phyloP scores from a whole-genome alignment of 2,329 filamentous ascomycete genomes.

The Pseudocercospora cruenta region DNA sequence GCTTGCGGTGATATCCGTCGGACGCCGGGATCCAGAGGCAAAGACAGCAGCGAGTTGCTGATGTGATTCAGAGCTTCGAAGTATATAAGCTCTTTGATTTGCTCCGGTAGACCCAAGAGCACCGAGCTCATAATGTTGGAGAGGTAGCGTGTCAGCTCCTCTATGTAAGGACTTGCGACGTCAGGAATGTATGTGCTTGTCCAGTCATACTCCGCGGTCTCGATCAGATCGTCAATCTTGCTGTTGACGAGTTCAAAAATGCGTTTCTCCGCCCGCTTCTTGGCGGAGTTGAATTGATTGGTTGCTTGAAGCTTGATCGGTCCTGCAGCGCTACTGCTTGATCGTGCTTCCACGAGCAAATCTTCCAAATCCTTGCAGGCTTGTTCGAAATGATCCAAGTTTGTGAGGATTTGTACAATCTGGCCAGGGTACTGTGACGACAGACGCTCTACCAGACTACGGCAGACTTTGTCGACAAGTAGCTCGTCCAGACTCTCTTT shows the following conservation, averaged over 20 bases:
- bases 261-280: conserved; percentile 94
- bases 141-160: conserved; percentile 88
- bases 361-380: conserved; percentile 89
- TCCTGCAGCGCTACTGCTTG: conserved; percentile 77
- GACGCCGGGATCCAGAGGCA: conserved; percentile 78
- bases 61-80: conserved; percentile 94
- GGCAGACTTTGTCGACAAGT: conserved; percentile 89
- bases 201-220: conserved; percentile 98
- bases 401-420: conserved; percentile 97
- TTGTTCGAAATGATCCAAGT: conserved; percentile 93
- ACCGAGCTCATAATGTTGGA: conserved; percentile 97
- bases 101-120: conserved; percentile 84
- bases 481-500: conserved; percentile 89
- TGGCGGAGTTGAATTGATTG: conserved; percentile 81
- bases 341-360: conserved; percentile 80
- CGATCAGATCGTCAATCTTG: conserved; percentile 96
- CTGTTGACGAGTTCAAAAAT: conserved; percentile 99
- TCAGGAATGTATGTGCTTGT: conserved; percentile 63
- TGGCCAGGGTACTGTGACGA: conserved; percentile 93
- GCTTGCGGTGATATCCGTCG: conserved; percentile 86
- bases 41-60: conserved; percentile 58
- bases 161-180: conserved; percentile 91
- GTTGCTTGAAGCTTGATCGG: conserved; percentile 81
- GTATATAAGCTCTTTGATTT: conserved; percentile 97
- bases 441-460: conserved; percentile 82